Conservation (phyloP, 106 monocot genomes). For the Narthecium ossifragum region DNA sequence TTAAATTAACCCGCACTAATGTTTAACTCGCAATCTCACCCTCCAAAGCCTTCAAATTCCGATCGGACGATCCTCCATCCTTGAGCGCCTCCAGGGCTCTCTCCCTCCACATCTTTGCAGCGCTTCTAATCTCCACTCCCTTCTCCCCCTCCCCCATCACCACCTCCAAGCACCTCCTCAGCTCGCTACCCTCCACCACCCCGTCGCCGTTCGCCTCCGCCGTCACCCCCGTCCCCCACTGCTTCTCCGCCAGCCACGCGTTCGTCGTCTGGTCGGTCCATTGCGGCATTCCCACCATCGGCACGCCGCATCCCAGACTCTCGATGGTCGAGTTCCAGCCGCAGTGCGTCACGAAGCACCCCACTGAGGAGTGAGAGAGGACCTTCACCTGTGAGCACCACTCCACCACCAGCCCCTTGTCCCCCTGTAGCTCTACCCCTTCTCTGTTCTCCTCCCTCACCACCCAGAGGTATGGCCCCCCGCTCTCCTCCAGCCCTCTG, state of each 20-base stretch:
- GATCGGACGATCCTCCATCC: neutral
- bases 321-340: constrained; percentile 5
- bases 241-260: neutral
- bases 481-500: constrained; percentile 17
- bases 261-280: constrained; percentile 8
- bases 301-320: constrained; percentile 6
- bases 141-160: constrained; percentile 4
- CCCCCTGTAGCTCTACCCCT: neutral
- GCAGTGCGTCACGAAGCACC: constrained; percentile 49
- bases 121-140: constrained; percentile 2
- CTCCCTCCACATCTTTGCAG: neutral
- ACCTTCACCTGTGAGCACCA: constrained; percentile 38
- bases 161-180: constrained; percentile 12
- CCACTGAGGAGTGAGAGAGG: constrained; percentile 19
- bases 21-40: too few species aligned
- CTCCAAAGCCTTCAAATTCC: neutral
- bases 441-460: constrained; percentile 27
- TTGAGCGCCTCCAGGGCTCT: neutral
- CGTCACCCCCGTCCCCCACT: constrained; percentile 6
- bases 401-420: constrained; percentile 22
- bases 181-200: neutral
- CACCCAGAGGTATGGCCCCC: constrained; percentile 53
- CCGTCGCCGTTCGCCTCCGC: constrained; percentile 1
- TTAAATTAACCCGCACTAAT: too few species aligned
- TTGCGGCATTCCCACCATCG: constrained; percentile 10